Conservation (phyloP, 2,329 filamentous ascomycete genomes). For the Diaporthe sp. region DNA sequence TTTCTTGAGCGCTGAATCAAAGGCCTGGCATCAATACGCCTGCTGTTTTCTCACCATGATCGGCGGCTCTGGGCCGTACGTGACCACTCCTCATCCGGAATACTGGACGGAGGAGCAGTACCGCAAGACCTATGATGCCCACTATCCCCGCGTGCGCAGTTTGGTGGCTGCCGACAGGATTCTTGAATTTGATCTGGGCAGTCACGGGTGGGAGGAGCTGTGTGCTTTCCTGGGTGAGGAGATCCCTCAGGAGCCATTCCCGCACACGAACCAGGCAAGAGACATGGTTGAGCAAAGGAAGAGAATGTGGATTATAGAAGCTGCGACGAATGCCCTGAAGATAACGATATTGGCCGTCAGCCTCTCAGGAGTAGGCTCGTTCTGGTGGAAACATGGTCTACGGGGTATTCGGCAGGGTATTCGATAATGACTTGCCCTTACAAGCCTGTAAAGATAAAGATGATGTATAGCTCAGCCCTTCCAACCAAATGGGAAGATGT, state of each 20-base stretch:
- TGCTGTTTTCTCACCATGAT: constrained; percentile 10
- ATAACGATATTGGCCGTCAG: not conserved
- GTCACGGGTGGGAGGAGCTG: not conserved
- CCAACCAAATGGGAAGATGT: not conserved
- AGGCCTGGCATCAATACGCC: not conserved
- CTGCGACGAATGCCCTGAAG: not conserved
- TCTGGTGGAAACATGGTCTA: not conserved
- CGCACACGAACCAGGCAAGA: not conserved
- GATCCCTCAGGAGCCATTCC: not conserved
- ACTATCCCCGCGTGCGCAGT: not conserved
- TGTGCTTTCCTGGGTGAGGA: not conserved
- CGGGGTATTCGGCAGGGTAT: not conserved
- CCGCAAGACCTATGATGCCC: not conserved
- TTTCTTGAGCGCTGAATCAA: not conserved
- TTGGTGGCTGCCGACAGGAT: not conserved
- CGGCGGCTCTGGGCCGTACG: not conserved
- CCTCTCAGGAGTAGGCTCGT: not conserved
- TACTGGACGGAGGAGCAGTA: constrained; percentile 9
- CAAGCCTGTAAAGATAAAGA: not conserved
- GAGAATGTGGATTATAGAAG: not conserved
- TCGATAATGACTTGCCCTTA: not conserved
- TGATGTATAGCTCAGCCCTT: not conserved
- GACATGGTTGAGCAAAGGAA: constrained; percentile 4
- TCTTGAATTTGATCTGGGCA: not conserved
- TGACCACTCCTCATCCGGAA: not conserved